These are phyloP conservation scores for Citrus maxima DNA, from an alignment of 345 rosid genomes.

Conservation along the genomic window DNA sequence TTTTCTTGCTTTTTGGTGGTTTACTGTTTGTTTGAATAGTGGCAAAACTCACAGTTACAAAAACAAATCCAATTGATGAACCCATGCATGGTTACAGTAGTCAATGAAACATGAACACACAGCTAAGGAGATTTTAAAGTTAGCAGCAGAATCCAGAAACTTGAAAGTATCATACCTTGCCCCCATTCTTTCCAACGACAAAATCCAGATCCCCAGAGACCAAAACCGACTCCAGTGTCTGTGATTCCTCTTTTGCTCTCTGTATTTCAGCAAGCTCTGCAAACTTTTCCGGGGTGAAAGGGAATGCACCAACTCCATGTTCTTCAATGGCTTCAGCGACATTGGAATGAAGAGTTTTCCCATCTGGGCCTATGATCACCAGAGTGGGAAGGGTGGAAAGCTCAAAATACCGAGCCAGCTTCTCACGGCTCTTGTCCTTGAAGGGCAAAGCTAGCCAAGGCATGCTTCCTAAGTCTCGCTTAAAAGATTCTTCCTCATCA, in stretches of 20 bases:
- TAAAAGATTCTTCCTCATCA: constrained; percentile 50
- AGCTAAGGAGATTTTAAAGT: neutral
- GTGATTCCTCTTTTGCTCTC: constrained; percentile 47
- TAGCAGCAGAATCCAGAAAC: neutral
- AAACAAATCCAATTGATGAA: neutral
- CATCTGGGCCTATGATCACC: constrained; percentile 69
- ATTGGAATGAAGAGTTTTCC: constrained; percentile 54
- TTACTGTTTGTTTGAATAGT: neutral
- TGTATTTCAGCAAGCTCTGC: constrained; percentile 51
- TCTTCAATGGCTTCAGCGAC: constrained; percentile 61
- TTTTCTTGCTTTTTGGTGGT: no score
- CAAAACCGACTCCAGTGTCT: constrained; percentile 57
- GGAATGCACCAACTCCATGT: constrained; percentile 57
- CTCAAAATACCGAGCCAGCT: constrained; percentile 55
- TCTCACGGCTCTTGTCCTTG: constrained; percentile 41
- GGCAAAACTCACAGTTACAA: neutral
- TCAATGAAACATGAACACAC: neutral
- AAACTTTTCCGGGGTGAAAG: constrained; percentile 66
- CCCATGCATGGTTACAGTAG: neutral
- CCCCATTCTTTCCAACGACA: constrained; percentile 51
- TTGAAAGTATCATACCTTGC: constrained; percentile 36
- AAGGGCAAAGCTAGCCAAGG: constrained; percentile 80
- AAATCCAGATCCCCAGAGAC: constrained; percentile 58
- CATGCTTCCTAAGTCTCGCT: constrained; percentile 39
- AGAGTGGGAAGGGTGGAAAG: constrained; percentile 46